These are phyloP conservation scores for Ascochyta pisi DNA, from an alignment of 2,329 filamentous ascomycete species.

Conservation along the genomic window DNA sequence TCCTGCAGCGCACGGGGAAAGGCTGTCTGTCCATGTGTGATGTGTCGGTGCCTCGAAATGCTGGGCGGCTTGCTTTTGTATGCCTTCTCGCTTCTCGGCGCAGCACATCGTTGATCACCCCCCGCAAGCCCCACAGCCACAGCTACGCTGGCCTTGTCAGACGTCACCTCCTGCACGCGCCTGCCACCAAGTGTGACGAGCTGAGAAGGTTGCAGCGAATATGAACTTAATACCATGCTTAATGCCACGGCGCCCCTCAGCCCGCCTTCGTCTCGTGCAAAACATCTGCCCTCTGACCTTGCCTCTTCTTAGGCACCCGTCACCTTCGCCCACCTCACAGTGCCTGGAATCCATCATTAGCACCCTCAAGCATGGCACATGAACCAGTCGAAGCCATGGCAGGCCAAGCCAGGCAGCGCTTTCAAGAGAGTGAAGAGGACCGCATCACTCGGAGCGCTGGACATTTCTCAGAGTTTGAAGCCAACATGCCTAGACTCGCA, in stretches of 20 bases:
- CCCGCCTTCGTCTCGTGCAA: conserved; percentile 41
- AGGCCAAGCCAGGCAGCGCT: conserved; percentile 37
- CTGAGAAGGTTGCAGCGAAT: conserved; percentile 26
- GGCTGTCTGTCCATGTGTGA: not conserved
- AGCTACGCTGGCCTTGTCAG: conserved; percentile 16
- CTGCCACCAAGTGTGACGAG: conserved; percentile 19
- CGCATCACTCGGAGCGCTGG: conserved; percentile 37
- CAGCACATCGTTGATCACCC: conserved; percentile 16
- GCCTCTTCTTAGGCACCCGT: conserved; percentile 31
- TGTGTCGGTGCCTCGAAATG: not conserved
- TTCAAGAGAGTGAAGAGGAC: conserved; percentile 44
- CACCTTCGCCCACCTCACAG: conserved; percentile 16
- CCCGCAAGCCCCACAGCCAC: conserved; percentile 16
- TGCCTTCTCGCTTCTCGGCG: conserved; percentile 19
- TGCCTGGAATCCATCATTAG: conserved; percentile 15
- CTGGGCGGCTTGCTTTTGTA: conserved; percentile 4
- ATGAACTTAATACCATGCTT: conserved; percentile 24
- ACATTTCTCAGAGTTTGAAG: conserved; percentile 46
- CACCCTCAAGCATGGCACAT: conserved; percentile 35
- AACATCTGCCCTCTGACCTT: conserved; percentile 44
- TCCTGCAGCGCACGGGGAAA: not conserved
- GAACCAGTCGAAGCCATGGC: conserved; percentile 36
- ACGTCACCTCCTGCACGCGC: conserved; percentile 23
- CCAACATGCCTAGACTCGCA: conserved; percentile 44
- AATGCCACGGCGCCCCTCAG: conserved; percentile 23